Base-by-base conservation (phyloP, 345 rosid species). In the Aethionema arabicum region DNA sequence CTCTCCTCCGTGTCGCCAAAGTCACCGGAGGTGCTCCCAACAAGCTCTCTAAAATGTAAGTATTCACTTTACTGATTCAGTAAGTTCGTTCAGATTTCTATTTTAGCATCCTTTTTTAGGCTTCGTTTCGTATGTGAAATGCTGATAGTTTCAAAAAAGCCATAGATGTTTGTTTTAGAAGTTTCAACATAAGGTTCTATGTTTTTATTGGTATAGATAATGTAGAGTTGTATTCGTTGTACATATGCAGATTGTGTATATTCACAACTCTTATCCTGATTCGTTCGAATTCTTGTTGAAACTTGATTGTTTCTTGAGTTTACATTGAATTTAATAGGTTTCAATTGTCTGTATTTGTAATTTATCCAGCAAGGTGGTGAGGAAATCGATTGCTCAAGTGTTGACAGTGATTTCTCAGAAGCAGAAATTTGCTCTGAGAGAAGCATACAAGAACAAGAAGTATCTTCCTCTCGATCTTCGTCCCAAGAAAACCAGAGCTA, bases 401-500 rank as follows among this genome's bases (percentile, higher is more conserved):
- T 58, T 86, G 85, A 86, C 93, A 0, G 87, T 86, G 35, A 80
- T 78, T 52, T 83, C 93, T 1, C 93, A 86, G 75, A 83, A 69
- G 64, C 93, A 86, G 74, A 86, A 86, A 77, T 59, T 82, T 33
- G 82, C 83, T 0, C 37, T 86, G 38, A 83, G 93, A 78, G 87
- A 83, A 6, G 93, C 56, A 3, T 86, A 80, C 64, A 78, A 82
- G 81, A 83, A 83, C 7, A 86, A 83, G 77, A 86, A 82, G 59
- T 73, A 66, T 32, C 52, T 83, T 77, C 93, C 93, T 0, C 93
- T 86, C 43, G 93, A 86, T 68, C 74, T 86, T 12, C 93, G 93
- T 47, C 93, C 89, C 60, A 86, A 86, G 84, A 86, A 86, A 81
- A 86, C 93, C 68, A 59, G 93, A 31, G 89, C 93, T 31, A 86